A percentile compares a stretch with the other conserved stretches of the same genome.
Evolutionary conservation across 768 basidiomycete genomes (phyloP).

Genomic region (Leccinum imitatum): DNA sequence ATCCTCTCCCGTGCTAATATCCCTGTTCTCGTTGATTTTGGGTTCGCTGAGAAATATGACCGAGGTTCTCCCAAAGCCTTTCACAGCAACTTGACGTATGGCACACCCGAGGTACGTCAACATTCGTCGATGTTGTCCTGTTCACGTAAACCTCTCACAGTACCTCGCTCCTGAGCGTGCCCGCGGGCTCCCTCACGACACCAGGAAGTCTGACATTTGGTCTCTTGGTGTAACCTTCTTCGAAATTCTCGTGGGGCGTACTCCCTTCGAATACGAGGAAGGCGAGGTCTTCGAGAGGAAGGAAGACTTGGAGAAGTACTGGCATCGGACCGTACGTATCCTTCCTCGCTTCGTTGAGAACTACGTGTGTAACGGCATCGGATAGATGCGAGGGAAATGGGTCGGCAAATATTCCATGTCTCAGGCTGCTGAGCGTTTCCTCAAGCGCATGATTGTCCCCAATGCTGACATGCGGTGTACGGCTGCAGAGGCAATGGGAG

Average conservation of each 20-base stretch:
- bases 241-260: slow-evolving; percentile 89
- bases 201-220: slow-evolving; percentile 87
- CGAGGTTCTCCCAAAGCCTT: slow-evolving; percentile 61
- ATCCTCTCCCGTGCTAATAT: slow-evolving; percentile 75
- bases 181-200: slow-evolving; percentile 85
- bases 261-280: slow-evolving; percentile 85
- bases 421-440: slow-evolving; percentile 58
- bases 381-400: slow-evolving; percentile 79
- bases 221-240: slow-evolving; percentile 90
- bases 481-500: slow-evolving; percentile 60
- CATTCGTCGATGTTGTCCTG: neutral
- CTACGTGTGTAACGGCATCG: neutral
- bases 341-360: neutral
- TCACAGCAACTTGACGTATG: slow-evolving; percentile 80
- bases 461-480: slow-evolving; percentile 81
- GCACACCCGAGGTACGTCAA: slow-evolving; percentile 78
- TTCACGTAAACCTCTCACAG: slow-evolving; percentile 35
- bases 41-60: slow-evolving; percentile 90
- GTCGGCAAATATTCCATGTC: slow-evolving; percentile 68
- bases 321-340: slow-evolving; percentile 70
- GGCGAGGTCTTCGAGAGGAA: slow-evolving; percentile 76
- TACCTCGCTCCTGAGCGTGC: slow-evolving; percentile 94
- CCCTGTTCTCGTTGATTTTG: slow-evolving; percentile 93
- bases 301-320: slow-evolving; percentile 84
- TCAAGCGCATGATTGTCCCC: slow-evolving; percentile 77